Percentiles rank a stretch among this genome's conserved stretches.
Conservation (phyloP, 495 filamentous ascomycete species). For the Penicillium coffeae region DNA sequence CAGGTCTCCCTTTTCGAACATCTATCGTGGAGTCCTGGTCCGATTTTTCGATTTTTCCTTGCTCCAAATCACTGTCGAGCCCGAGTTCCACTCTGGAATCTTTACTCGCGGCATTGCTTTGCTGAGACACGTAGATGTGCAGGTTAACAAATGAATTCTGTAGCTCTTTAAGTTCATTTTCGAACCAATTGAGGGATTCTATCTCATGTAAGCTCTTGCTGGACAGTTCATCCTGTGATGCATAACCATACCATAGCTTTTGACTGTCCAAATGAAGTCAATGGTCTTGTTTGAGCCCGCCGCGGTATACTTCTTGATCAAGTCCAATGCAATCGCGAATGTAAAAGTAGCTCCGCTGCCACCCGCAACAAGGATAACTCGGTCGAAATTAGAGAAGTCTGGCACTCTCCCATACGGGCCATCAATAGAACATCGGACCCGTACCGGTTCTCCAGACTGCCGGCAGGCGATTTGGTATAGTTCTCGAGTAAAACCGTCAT, state of each 20-base stretch:
- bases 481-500: conserved; percentile 55
- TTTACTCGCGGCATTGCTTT: neutral
- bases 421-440: conserved; percentile 50
- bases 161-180: conserved; percentile 10
- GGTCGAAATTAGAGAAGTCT: conserved; percentile 52
- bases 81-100: neutral
- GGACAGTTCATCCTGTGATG: too few species aligned
- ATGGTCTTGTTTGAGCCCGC: conserved; percentile 6
- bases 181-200: conserved; percentile 16
- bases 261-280: conserved; percentile 19
- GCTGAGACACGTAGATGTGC: conserved; percentile 5
- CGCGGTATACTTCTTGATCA: conserved; percentile 5
- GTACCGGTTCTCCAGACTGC: conserved; percentile 36
- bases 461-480: conserved; percentile 47
- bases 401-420: conserved; percentile 57
- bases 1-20: conserved; percentile 7
- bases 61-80: conserved; percentile 1
- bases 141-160: conserved; percentile 8
- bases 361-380: conserved; percentile 55
- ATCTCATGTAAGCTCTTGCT: neutral
- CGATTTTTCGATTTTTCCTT: conserved; percentile 1
- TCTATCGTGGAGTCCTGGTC: neutral
- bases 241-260: conserved; percentile 1
- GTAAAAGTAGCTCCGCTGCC: conserved; percentile 58
- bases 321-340: conserved; percentile 11